phyloP scores from a whole-genome alignment of 2,329 filamentous ascomycete genomes.

The Achaetomium macrosporum region DNA sequence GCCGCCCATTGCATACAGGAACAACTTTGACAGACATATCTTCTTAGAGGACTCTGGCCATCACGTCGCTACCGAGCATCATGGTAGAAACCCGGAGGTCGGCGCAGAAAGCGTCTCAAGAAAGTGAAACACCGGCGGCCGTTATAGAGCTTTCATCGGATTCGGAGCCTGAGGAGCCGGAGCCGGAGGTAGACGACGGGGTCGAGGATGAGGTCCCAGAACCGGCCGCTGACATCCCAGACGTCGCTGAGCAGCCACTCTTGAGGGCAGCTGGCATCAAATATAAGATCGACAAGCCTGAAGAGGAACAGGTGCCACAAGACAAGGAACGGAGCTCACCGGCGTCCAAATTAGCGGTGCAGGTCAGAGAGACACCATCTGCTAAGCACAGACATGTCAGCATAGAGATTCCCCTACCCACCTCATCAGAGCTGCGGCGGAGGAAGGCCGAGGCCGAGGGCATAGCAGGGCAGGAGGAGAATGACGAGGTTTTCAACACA shows the following conservation, averaged over 20 bases:
- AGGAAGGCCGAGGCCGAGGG: conserved; percentile 4
- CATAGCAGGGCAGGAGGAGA: conserved; percentile 15
- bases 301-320: conserved; percentile 1
- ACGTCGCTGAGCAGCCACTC: conserved; percentile 14
- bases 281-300: conserved; percentile 11
- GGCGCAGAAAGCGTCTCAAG: not conserved
- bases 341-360: conserved; percentile 20
- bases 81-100: conserved; percentile 13
- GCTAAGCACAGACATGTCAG: conserved; percentile 22
- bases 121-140: conserved; percentile 1
- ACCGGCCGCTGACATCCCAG: not conserved
- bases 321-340: conserved; percentile 5
- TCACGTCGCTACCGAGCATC: not conserved
- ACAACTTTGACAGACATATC: too few species aligned
- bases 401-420: conserved; percentile 25
- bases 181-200: not conserved
- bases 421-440: conserved; percentile 11
- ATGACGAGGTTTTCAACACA: conserved; percentile 24
- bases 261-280: conserved; percentile 16
- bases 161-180: conserved; percentile 16
- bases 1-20: too few species aligned
- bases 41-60: not conserved
- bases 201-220: conserved; percentile 4
- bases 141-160: conserved; percentile 22
- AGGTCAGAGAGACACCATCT: conserved; percentile 18